Conservation (phyloP, 306 rosid genomes). For the Acacia melanoxylon region DNA sequence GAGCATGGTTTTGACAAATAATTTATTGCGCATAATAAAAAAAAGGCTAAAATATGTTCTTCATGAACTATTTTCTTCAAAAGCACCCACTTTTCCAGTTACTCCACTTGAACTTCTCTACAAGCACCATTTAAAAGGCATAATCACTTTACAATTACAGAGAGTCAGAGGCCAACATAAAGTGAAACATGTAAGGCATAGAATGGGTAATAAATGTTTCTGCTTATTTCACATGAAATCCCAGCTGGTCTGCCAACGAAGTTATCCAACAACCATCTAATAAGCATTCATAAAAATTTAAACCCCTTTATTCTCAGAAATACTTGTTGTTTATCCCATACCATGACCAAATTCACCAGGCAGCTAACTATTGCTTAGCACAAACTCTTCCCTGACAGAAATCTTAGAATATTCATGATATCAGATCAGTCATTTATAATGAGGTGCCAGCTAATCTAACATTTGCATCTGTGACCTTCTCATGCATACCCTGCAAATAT, state of each 20-base stretch:
- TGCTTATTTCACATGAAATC: too few relatives aligned
- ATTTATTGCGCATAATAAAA: too few relatives aligned
- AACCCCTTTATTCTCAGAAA: neutral
- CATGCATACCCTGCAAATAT: neutral
- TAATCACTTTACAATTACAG: neutral
- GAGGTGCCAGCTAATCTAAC: neutral
- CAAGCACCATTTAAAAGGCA: neutral
- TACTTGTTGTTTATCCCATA: neutral
- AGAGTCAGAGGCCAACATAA: neutral
- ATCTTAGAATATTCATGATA: neutral
- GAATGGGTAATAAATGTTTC: too few relatives aligned
- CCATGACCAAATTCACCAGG: neutral
- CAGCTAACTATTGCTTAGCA: neutral
- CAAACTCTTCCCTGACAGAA: neutral
- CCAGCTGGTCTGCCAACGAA: too few relatives aligned
- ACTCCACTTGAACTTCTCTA: neutral
- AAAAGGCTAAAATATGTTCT: neutral
- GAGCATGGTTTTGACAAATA: too few relatives aligned
- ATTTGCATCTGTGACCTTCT: neutral
- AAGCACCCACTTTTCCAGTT: neutral
- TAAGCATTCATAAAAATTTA: too few relatives aligned
- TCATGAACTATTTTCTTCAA: neutral
- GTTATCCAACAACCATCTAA: too few relatives aligned
- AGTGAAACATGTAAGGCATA: neutral
- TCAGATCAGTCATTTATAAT: neutral